These are phyloP conservation scores for Kwoniella europaea DNA, from an alignment of 768 basidiomycete genomes.

Conservation along the genomic window DNA sequence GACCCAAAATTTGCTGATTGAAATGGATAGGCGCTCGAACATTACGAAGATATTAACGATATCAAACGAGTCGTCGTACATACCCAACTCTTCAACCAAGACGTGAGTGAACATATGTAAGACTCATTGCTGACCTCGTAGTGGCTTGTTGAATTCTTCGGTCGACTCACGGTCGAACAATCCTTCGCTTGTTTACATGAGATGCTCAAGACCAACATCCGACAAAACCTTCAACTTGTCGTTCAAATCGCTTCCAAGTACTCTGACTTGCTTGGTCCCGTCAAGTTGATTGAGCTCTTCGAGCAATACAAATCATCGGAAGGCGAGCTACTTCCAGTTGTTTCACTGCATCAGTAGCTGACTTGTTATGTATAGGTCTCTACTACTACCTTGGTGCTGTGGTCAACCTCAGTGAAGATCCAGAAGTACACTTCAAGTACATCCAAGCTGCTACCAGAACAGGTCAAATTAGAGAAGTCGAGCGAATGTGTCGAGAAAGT, in stretches of 20 bases:
- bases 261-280: constrained; percentile 94
- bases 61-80: constrained; percentile 98
- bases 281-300: constrained; percentile 98
- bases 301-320: constrained; percentile 97
- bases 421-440: constrained; percentile 99
- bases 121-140: constrained; percentile 53
- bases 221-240: constrained; percentile 94
- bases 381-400: constrained; percentile 99
- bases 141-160: constrained; percentile 98
- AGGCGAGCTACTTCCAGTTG: constrained; percentile 62
- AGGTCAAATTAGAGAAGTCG: constrained; percentile 97
- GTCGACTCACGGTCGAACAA: constrained; percentile 93
- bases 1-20: constrained; percentile 24
- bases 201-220: constrained; percentile 95
- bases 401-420: constrained; percentile 93
- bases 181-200: constrained; percentile 95
- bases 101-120: constrained; percentile 64
- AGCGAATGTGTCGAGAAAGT: constrained; percentile 96
- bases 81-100: constrained; percentile 77
- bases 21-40: constrained; percentile 85
- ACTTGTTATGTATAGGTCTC: constrained; percentile 65
- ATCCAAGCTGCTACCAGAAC: constrained; percentile 98
- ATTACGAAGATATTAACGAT: constrained; percentile 96
- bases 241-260: constrained; percentile 99
- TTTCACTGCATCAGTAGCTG: background rate